phyloP scores from a whole-genome alignment of 176 grass and related monocot species.

The Aegilops bicornis region DNA sequence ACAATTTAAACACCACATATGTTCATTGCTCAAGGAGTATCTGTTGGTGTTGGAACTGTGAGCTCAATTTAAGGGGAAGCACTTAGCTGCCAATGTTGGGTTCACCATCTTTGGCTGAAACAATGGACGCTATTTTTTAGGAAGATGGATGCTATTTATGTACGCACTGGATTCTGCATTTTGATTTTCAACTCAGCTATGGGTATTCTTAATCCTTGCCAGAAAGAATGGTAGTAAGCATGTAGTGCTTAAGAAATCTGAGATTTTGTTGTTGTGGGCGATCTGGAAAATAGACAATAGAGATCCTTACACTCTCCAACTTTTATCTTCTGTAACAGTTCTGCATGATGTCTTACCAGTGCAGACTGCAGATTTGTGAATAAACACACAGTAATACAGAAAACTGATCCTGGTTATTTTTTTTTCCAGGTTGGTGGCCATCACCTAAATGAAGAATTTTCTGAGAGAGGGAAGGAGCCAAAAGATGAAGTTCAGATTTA shows the following conservation, averaged over 20 bases:
- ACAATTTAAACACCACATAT: background rate
- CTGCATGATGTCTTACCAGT: background rate
- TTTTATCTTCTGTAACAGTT: constrained; percentile 16
- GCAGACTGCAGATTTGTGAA: background rate
- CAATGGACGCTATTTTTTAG: background rate
- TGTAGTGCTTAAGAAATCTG: background rate
- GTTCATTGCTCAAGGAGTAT: background rate
- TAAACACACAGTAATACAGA: background rate
- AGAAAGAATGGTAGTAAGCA: background rate
- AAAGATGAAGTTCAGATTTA: constrained; percentile 99
- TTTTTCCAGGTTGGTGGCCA: constrained; percentile 58
- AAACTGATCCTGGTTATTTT: constrained; percentile 10
- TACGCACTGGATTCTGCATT: background rate
- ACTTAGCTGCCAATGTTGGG: background rate
- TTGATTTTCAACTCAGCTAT: background rate
- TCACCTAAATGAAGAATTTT: constrained; percentile 88
- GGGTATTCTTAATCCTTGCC: background rate
- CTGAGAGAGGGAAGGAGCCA: constrained; percentile 91
- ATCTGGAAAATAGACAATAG: background rate
- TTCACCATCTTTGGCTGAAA: background rate
- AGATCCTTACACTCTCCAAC: background rate
- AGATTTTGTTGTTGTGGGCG: background rate
- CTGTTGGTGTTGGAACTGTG: background rate
- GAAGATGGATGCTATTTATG: background rate
- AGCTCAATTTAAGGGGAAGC: background rate